Evolutionary conservation across 495 filamentous ascomycete genomes (phyloP), one percentile per base, ranked within the genome.

Genomic region (Tuber umbilicatum): DNA sequence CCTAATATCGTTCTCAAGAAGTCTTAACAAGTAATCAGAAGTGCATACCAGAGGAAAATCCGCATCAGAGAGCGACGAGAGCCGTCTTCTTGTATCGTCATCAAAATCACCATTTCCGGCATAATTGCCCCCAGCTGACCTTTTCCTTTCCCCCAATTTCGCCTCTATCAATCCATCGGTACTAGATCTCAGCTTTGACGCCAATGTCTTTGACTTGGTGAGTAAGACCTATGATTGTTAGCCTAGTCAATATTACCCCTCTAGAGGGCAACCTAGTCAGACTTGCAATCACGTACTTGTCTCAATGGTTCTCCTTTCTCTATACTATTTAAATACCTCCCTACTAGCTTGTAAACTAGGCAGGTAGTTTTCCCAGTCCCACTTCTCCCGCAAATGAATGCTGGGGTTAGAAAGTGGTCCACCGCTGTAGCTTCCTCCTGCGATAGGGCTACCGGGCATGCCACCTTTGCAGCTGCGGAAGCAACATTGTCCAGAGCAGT

Each of bases 291-390:
- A 9, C 69, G 70, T 81, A 85, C 84, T 77, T 86, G 85, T 21
- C 83, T 78, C n/a, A 81, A 69, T 2, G 74, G 76, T 72, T 37
- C 75, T 72, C 19, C 73, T 40, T 2, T 45, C 17, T n/a, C 47
- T 5, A 31, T 69, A 9, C 71, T 70, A 39, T 42, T 76, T 23
- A 21, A 5, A 23, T 5, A 64, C 9, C 75, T 78, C 9, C 77
- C 69, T 16, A 84, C 60, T 16, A 86, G 71, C 60, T 86, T 86
- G 55, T 83, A 86, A 9, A 85, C 70, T 0, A 86, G 68, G 41
- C 85, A 86, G 0, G 84, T 85, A 0, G 85, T 86, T 73, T 86
- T 86, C 0, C 85, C 85, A 0, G 85, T 86, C 7, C 85, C 85
- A 45, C 85, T 86, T 68, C 85, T 76, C 17, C 85, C 85, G 41